Evolutionary conservation across 371 early-diverging fungal genomes (phyloP).

Genomic region (Phascolomyces articulosus): DNA sequence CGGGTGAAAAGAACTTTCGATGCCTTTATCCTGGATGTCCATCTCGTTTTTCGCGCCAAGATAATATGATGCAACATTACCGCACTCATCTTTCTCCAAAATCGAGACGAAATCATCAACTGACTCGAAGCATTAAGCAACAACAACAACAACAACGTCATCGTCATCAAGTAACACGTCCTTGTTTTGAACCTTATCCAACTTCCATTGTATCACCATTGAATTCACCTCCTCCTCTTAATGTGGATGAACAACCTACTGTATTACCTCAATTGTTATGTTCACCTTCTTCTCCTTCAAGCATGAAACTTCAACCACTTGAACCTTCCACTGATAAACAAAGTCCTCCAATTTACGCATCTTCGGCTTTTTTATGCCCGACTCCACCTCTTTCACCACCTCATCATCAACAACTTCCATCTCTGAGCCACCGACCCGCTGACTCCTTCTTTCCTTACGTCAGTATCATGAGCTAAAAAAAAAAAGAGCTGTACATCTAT

Average conservation of each 20-base stretch:
- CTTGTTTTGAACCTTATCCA: neutral
- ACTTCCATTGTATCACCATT: slow-evolving; percentile 1
- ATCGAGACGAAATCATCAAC: slow-evolving; percentile 44
- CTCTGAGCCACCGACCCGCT: slow-evolving; percentile 4
- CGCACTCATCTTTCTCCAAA: slow-evolving; percentile 72
- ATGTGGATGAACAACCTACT: neutral
- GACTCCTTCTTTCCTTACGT: slow-evolving; percentile 4
- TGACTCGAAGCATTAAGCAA: slow-evolving; percentile 11
- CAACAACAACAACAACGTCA: slow-evolving; percentile 11
- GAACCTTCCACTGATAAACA: slow-evolving; percentile 15
- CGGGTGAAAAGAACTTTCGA: slow-evolving; percentile 86
- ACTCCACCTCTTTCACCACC: slow-evolving; percentile 16
- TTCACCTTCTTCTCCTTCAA: slow-evolving; percentile 7
- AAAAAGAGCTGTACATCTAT: too few species aligned
- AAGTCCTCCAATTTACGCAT: slow-evolving; percentile 5
- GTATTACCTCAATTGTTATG: slow-evolving; percentile 12
- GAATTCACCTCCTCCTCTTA: neutral
- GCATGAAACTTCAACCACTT: slow-evolving; percentile 19
- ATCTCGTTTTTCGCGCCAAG: slow-evolving; percentile 83
- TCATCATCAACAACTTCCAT: slow-evolving; percentile 7
- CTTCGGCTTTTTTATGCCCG: slow-evolving; percentile 15
- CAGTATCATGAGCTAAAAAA: slow-evolving; percentile 3
- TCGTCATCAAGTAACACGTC: too few species aligned
- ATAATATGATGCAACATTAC: slow-evolving; percentile 90
- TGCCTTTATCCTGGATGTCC: slow-evolving; percentile 78